Base-by-base conservation (phyloP, 1,139 yeast species). In the Magnusiomyces fungicola region DNA sequence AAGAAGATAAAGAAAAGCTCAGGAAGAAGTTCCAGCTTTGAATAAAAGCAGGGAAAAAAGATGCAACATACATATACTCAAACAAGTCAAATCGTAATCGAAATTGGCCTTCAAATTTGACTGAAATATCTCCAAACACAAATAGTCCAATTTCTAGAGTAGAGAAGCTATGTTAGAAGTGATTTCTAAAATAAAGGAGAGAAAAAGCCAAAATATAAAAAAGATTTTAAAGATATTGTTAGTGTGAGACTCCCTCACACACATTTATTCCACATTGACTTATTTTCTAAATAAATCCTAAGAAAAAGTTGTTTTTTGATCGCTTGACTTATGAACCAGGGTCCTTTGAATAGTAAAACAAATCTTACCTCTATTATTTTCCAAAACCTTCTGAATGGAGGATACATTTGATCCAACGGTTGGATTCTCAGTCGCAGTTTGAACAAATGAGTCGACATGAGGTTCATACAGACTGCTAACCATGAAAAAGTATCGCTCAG, bases 41-140 rank as follows among this genome's bases (percentile, higher is more conserved):
- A 34, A 16, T n/a, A 34, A 21, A 16, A 34, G 5, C 22, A 3
- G 4, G 16, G 6, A 5, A 24, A 43, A 23, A 24, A 39, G 7
- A 7, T 19, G 21, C 5, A 12, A 48, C 50, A 36, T 22, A 54
- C 58, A 39, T 34, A 46, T 52, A 54, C 30, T 56, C 59, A 46
- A 54, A 56, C 16, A 56, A 50, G 21, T 50, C 50, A 43, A 56
- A 56, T 47, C 52, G 52, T 24, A 56, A 50, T 36, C 59, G 46
- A 41, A 53, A 56, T 23, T 50, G 52, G 22, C 59, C 59, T 39
- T 56, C 59, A 23, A 55, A 51, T 38, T 50, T 51, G 38, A 56
- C 54, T 18, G 54, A 49, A 10, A 56, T 45, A 41, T 56, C 59
- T 19, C 59, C 59, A 50, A 56, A 56, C 6, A 56, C 59, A 50